Evolutionary conservation across 306 rosid species (phyloP).

Genomic region (Hippophae rhamnoides): DNA sequence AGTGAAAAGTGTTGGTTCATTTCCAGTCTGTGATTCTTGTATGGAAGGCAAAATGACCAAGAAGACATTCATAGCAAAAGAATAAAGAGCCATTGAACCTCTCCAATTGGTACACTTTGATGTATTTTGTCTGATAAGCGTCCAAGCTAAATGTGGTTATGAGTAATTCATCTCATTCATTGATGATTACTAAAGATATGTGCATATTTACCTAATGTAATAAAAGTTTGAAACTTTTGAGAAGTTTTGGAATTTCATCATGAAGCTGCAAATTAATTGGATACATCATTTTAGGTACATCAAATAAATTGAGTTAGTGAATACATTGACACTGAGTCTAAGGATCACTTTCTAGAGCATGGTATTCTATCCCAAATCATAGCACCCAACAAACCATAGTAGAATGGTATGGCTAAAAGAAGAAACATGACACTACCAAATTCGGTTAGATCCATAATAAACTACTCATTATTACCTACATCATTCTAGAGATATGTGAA

Average conservation of each 20-base stretch:
- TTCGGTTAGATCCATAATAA: too few species aligned
- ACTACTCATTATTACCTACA: background rate
- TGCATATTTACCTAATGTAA: background rate
- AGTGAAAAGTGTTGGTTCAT: too few species aligned
- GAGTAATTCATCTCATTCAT: background rate
- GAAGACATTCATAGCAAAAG: background rate
- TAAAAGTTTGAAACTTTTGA: background rate
- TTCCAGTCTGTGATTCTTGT: too few species aligned
- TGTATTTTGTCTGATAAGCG: background rate
- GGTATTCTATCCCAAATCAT: background rate
- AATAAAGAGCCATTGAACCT: background rate
- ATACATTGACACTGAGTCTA: background rate
- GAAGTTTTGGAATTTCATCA: too few species aligned
- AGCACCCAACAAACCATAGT: background rate
- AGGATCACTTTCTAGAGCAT: background rate
- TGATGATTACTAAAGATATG: background rate
- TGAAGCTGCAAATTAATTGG: background rate
- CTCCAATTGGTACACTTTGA: too few species aligned
- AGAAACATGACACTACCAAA: background rate
- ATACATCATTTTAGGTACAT: background rate
- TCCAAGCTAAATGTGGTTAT: background rate
- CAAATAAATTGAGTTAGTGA: background rate
- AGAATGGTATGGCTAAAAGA: background rate
- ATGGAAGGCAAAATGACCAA: background rate
- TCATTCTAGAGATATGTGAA: background rate